phyloP scores from a whole-genome alignment of 768 basidiomycete genomes.

The Psilocybe tampanensis region DNA sequence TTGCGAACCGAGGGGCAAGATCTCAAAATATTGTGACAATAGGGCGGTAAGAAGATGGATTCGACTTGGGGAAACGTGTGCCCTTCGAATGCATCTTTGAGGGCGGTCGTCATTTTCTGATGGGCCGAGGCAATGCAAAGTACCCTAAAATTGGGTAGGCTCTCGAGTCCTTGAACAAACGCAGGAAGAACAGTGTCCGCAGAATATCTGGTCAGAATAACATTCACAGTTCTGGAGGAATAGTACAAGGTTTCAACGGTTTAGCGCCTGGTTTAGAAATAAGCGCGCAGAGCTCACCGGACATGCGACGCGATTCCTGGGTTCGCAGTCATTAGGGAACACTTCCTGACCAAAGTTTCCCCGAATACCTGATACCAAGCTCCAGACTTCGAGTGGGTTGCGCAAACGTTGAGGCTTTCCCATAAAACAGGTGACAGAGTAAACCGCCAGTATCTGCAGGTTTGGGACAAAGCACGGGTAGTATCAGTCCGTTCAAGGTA shows the following conservation, averaged over 20 bases:
- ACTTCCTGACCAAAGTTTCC: conserved; percentile 24
- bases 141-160: conserved; percentile 32
- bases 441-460: conserved; percentile 27
- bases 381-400: conserved; percentile 8
- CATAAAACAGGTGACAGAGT: conserved; percentile 32
- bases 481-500: conserved; percentile 28
- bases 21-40: conserved; percentile 32
- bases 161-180: conserved; percentile 27
- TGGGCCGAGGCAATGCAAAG: conserved; percentile 33
- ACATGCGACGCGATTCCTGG: conserved; percentile 25
- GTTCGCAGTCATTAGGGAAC: conserved; percentile 24
- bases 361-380: conserved; percentile 28
- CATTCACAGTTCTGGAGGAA: conserved; percentile 26
- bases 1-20: conserved; percentile 30
- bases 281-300: conserved; percentile 14
- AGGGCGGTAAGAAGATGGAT: conserved; percentile 24
- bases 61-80: conserved; percentile 25
- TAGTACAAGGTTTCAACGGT: conserved; percentile 19
- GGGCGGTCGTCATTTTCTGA: conserved; percentile 29
- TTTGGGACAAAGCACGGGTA: conserved; percentile 37
- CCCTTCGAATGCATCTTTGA: conserved; percentile 29
- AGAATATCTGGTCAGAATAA: conserved; percentile 29
- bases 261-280: too few species aligned
- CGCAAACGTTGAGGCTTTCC: conserved; percentile 34
- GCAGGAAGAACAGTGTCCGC: conserved; percentile 24